Evolutionary conservation across 805 yeast genomes (phyloP), one percentile per base, ranked within the genome.

Genomic region (Ogataea kodamae): DNA sequence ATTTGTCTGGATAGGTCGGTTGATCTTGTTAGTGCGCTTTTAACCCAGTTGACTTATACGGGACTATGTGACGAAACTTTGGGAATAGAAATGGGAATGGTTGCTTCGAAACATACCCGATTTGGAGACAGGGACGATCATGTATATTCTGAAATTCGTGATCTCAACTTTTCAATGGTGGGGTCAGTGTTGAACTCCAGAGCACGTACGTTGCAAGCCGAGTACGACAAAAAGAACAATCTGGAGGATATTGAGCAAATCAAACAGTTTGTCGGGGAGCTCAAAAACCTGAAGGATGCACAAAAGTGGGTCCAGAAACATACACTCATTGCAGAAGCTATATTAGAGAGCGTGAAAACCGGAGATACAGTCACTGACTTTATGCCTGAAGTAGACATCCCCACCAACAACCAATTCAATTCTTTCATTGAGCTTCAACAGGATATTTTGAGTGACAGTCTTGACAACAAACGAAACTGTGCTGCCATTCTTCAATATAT

Each of bases 11-110:
- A 90, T 52, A 65, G 98, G 29, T 74, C 79, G 33, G 55, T 80
- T 18, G 98, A 90, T 59, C 69, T 74, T 25, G 56, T 83, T 4
- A 76, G 95, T 1, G 80, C 87, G 1, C 49, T 86, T 8, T 60
- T 87, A 35, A 75, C 78, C 16, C 97, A 89, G 49, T 60, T 89
- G 47, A 83, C 87, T 2, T 90, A 89, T 54, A 66, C 74, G 11
- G 98, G 97, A 0, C 64, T 92, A 10, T 64, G 88, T 13, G 89
- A 84, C 54, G 96, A 89, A 47, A 54, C 76, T 9, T 68, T 76
- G 45, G 76, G 72, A 4, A 61, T 80, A 5, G 64, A 68, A 9
- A 52, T 67, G 9, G 70, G 69, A 40, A 62, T 48, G 3, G 47
- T 60, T 5, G 47, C 47, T 5, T 22, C 45, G 25, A 37, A 37